Evolutionary conservation across 139 green algal genomes (phyloP), one percentile per base, ranked within the genome.

Genomic region (Tetraselmis chui): DNA sequence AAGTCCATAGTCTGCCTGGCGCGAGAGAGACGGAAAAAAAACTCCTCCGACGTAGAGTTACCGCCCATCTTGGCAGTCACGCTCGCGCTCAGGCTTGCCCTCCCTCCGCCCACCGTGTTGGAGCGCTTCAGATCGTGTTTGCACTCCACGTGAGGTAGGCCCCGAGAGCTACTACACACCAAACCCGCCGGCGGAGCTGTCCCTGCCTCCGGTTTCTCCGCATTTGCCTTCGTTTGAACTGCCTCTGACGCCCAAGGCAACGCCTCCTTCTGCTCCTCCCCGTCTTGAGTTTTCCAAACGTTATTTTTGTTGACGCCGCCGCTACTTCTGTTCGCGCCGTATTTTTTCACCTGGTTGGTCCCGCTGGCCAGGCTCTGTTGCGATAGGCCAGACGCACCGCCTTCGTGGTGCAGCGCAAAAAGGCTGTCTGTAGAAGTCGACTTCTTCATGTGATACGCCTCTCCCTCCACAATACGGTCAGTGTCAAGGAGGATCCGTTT

Each of bases 1-100:
- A 93, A 97, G 84, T 96, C 94, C 59, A 96, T 81, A 1, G 94
- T 98, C 87, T 96, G 92, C 1, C 93, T 86, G 2, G 93, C 90
- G 80, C 94, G 92, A 81, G 94, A 96, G 23, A 97, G 86, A 1
- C 93, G 88, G 76, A 94, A 92, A 74, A 94, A 93, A 31, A 97
- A 89, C 88, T 97, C 91, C 45, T 67, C 45, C 45, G 5, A 18
- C 18, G 45, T 18, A 5, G 5, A 25, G 45, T 67, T 67, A 18
- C 45, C 18, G 45, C 45, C 45, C 45, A 67, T 25, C 18, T 67
- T 67, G 45, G 45, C 5, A 5, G 45, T 25, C 45, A 67, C 11
- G 45, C 45, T 67, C 11, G 45, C 45, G 45, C 18, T 67, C 45
- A 67, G 45, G 45, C 18, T 67, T 5, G 18, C 45, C 45, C 18